Conservation (phyloP, 108 stramenopile species). For the Discostella pseudostelligera region DNA sequence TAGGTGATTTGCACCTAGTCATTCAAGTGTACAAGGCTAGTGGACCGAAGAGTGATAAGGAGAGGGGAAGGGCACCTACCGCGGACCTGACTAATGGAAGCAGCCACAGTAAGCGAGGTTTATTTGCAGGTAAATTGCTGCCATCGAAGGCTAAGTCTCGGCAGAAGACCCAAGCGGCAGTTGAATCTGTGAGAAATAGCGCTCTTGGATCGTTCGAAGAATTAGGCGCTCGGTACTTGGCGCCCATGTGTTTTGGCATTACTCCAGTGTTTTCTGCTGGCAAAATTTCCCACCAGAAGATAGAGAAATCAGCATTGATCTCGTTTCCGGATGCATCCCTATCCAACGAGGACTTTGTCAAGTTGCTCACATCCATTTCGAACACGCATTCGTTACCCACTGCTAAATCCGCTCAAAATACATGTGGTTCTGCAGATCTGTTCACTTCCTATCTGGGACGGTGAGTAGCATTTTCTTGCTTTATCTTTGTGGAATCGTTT, state of each 20-base stretch:
- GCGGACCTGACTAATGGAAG: too few relatives aligned
- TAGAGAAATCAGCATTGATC: conserved; percentile 51
- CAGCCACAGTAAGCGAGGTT: background rate
- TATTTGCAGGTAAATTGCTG: background rate
- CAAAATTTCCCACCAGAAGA: conserved; percentile 12
- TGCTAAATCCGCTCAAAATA: background rate
- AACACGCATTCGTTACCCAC: background rate
- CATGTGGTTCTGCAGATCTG: conserved; percentile 25
- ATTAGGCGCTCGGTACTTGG: conserved; percentile 59
- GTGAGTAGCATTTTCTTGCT: too few relatives aligned
- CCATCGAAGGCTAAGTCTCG: too few relatives aligned
- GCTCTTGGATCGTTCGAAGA: conserved; percentile 1
- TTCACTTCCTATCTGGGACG: conserved; percentile 59
- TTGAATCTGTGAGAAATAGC: too few relatives aligned
- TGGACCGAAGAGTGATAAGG: conserved; percentile 9
- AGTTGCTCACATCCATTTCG: conserved; percentile 22
- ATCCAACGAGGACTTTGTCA: conserved; percentile 65
- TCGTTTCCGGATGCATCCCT: conserved; percentile 48
- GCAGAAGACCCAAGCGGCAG: too few relatives aligned
- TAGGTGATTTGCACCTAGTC: conserved; percentile 53
- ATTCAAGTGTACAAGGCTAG: conserved; percentile 53
- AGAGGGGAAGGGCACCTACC: background rate
- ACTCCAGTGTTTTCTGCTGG: conserved; percentile 45
- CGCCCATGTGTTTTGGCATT: conserved; percentile 69
- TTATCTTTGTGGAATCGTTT: too few relatives aligned